phyloP scores from a whole-genome alignment of 192 early-diverging fungal species.

The Gaertneriomyces sp. region DNA sequence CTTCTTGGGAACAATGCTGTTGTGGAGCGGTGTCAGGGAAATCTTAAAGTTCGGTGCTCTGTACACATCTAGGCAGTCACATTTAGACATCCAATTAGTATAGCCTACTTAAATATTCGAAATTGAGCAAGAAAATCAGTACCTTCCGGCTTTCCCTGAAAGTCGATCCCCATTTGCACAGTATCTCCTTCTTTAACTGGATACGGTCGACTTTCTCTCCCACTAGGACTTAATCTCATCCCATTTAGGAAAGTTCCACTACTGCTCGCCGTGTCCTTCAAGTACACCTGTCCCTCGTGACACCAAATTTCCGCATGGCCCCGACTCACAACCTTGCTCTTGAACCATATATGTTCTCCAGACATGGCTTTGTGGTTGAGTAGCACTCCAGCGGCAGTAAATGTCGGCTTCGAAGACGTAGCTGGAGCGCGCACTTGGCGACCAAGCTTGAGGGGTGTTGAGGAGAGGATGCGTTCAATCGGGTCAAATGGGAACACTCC shows the following conservation, averaged over 20 bases:
- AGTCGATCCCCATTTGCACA: constrained; percentile 89
- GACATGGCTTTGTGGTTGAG: not conserved
- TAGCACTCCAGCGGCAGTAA: constrained; percentile 4
- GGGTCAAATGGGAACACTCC: not conserved
- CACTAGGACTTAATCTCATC: constrained; percentile 72
- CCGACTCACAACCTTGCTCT: constrained; percentile 79
- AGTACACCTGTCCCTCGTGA: constrained; percentile 55
- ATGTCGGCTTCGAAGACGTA: not conserved
- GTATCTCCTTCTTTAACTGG: constrained; percentile 75
- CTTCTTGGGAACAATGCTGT: not conserved
- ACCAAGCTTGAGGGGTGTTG: not conserved
- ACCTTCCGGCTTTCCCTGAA: constrained; percentile 78
- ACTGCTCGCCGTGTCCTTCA: constrained; percentile 75
- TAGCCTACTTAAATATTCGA: not conserved
- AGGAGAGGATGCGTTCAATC: not conserved
- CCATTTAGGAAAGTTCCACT: constrained; percentile 93
- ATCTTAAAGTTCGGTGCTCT: constrained; percentile 8
- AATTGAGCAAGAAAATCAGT: not conserved
- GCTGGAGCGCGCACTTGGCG: constrained; percentile 3
- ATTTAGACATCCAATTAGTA: not conserved
- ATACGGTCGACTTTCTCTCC: constrained; percentile 65
- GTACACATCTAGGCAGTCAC: constrained; percentile 5
- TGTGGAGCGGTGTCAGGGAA: not conserved
- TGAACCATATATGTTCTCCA: constrained; percentile 16
- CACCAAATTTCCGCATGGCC: constrained; percentile 83